phyloP scores from a whole-genome alignment of 2,329 filamentous ascomycete genomes.

The Venturia oleaginea region DNA sequence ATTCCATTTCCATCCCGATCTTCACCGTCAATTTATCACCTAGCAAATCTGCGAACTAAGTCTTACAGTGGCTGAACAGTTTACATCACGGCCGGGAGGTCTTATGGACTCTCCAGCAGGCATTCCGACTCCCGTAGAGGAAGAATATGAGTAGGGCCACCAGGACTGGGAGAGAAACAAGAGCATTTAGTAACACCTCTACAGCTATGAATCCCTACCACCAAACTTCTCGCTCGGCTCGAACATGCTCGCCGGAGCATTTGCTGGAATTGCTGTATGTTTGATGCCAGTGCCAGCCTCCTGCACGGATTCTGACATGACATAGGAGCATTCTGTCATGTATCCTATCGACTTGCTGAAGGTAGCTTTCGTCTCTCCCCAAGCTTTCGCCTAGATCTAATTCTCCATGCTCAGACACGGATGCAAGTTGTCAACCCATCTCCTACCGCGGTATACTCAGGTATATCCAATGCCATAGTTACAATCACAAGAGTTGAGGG shows the following conservation, averaged over 20 bases:
- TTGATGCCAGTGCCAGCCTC: constrained; percentile 20
- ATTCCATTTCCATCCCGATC: background rate
- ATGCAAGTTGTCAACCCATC: constrained; percentile 93
- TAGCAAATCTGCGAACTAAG: background rate
- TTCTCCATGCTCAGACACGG: constrained; percentile 58
- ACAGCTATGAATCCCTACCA: constrained; percentile 82
- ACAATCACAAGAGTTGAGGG: constrained; percentile 89
- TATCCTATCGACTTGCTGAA: constrained; percentile 97
- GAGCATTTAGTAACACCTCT: constrained; percentile 4
- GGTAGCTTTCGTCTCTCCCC: constrained; percentile 43
- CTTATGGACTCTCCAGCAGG: constrained; percentile 15
- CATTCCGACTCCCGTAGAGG: constrained; percentile 18
- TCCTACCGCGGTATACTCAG: constrained; percentile 72
- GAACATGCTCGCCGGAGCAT: constrained; percentile 94
- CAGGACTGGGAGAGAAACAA: background rate
- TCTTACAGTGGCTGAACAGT: constrained; percentile 1
- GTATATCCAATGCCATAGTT: constrained; percentile 84
- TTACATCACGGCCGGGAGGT: constrained; percentile 9
- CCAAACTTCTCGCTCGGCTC: constrained; percentile 88
- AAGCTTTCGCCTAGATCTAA: background rate
- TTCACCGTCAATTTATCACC: background rate
- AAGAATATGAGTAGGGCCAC: constrained; percentile 31
- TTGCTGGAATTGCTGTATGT: constrained; percentile 87
- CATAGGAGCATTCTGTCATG: constrained; percentile 95
- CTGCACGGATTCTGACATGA: constrained; percentile 5